Base-by-base conservation (phyloP, 805 yeast genomes). In the Spathaspora boniae region DNA sequence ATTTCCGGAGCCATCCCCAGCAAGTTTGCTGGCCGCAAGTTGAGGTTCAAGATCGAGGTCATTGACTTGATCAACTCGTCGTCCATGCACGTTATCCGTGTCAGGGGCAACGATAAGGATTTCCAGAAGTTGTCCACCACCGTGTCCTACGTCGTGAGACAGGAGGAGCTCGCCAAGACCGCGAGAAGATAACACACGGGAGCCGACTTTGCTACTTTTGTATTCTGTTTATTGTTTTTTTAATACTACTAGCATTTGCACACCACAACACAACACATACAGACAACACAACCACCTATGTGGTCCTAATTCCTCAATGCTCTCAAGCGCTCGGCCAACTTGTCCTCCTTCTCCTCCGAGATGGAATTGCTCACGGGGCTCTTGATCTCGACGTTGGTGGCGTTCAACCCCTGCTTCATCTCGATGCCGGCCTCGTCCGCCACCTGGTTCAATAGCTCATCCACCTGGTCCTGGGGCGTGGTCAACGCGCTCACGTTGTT, bases 391-490 rank as follows among this genome's bases (percentile, higher is more conserved):
- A 78, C 75, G 48, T 74, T 66, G 11, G 87, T 78, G 42, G 78
- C 84, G 30, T 76, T 76, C 43, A 94, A 76, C 33, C 86, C 82
- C 50, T 89, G 97, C 50, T 82, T 81, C 68, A 89, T 70, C 56
- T 93, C 98, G 28, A 93, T 68, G 2, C 98, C 99, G 0, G 96
- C 97, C 56, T 91, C 98, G 56, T 91, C 98, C 0, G 98, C 98
- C 11, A 93, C 89, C 57, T 86, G 87, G 53, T 73, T 87, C 85
- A 91, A 75, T 53, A 91, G 68, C 41, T 82, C 75, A 54, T 93
- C 97, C 23, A 91, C 98, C 44, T 89, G 93, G 39, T 91, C 98
- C 56, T 87, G 96, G 5, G 97, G 98, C 4, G 95, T 89, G 24
- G 84, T 74, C 35, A 85, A 73, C 0, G 96, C 96, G 50, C 86